Base-by-base conservation (phyloP, 148 eudicot species). In the Vaccinium myrtillus region DNA sequence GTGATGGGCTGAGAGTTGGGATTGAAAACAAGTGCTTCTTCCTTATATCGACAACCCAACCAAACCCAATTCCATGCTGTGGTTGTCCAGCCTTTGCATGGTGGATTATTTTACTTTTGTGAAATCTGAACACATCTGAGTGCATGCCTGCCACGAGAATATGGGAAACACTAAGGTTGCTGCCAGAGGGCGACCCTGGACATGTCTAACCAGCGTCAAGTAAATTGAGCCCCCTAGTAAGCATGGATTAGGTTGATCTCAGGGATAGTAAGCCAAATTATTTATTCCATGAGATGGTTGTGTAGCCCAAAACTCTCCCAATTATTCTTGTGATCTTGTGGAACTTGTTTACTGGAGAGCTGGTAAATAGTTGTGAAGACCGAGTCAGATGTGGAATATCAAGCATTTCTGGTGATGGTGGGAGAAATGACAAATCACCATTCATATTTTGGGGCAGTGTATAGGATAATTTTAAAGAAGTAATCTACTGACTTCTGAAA, bases 11-110 rank as follows among this genome's bases (percentile, higher is more conserved):
- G 61, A 43, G 58, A 30, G 50, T 13, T 23, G 30, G 80, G 59
- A 50, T 51, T 50, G 18, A 36, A 77, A 77, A 51, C 13, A 77
- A 53, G 32, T 23, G 43, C n/a, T 77, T 76, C 55, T 48, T 77
- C 80, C 36, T 51, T 77, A 21, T 77, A 77, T 53, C 53, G 80
- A 6, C 58, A 25, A 50, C 80, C 59, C 56, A 76, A 14, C 79
- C 79, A 18, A 76, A 48, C 79, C 32, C 58, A 53, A 53, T 30
- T 53, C 21, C 61, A 25, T 25, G 81, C 4, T 32, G 54, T 53
- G 27, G 11, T 43, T 39, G 77, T 36, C 19, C 30, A 36, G 50
- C 49, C 23, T 16, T 23, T 15, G 36, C 77, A 39, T 74, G 43
- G 46, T 27, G 77, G 50, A 48, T 74, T 9, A 43, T 74, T 74